These are phyloP conservation scores for Macroventuria anomochaeta DNA, from an alignment of 2,329 filamentous ascomycete genomes.

Conservation along the genomic window DNA sequence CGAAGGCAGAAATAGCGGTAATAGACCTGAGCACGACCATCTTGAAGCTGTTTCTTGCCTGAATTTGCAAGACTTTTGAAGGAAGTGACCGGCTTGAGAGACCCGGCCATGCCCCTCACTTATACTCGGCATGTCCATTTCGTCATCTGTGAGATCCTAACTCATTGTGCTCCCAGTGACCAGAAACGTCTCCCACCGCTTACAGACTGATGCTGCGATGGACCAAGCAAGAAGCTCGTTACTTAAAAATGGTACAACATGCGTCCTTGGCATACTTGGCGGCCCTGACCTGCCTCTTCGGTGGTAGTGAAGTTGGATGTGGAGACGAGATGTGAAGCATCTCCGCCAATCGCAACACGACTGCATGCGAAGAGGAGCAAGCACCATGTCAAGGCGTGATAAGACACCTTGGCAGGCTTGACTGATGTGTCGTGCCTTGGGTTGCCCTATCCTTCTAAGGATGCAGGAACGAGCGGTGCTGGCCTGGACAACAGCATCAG, in stretches of 20 bases:
- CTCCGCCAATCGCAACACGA: slow-evolving; percentile 21
- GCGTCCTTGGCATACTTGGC: slow-evolving; percentile 20
- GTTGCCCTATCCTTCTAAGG: slow-evolving; percentile 18
- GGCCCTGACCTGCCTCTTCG: slow-evolving; percentile 27
- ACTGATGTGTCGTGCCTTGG: slow-evolving; percentile 19
- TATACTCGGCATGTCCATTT: slow-evolving; percentile 13
- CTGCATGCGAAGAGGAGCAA: slow-evolving; percentile 21
- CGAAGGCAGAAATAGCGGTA: slow-evolving; percentile 29
- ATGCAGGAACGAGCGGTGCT: slow-evolving; percentile 15
- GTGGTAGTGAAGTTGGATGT: slow-evolving; percentile 16
- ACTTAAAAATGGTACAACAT: slow-evolving; percentile 3
- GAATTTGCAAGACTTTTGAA: not conserved
- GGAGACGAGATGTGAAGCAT: slow-evolving; percentile 14
- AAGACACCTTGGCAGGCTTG: slow-evolving; percentile 36
- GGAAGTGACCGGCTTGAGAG: not conserved
- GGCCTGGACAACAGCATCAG: not conserved
- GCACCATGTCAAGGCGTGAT: slow-evolving; percentile 35
- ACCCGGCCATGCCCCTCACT: not conserved
- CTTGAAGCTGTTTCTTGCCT: not conserved
- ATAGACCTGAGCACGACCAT: slow-evolving; percentile 35
- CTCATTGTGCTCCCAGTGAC: slow-evolving; percentile 15
- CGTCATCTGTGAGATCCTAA: slow-evolving; percentile 2
- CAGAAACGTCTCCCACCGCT: slow-evolving; percentile 14
- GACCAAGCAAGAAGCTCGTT: slow-evolving; percentile 20
- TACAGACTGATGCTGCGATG: slow-evolving; percentile 18